These are phyloP conservation scores for Cephalotrichum gorgonifer DNA, from an alignment of 2,329 filamentous ascomycete genomes.

Conservation along the genomic window DNA sequence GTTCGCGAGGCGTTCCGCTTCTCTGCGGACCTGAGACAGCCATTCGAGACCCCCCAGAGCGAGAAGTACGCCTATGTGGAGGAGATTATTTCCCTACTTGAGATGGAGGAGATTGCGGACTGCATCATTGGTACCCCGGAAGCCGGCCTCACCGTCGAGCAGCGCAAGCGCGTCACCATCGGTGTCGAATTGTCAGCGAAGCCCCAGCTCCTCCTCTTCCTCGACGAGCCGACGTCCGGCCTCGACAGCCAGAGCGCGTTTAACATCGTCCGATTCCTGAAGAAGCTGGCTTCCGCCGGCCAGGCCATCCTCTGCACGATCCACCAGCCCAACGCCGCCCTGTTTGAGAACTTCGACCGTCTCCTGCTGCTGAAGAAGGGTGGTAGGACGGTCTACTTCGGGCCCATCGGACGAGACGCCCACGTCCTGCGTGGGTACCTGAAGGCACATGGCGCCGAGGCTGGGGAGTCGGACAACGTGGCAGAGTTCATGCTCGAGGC, in stretches of 20 bases:
- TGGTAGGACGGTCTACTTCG: constrained; percentile 77
- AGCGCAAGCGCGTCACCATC: constrained; percentile 73
- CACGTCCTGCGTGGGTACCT: constrained; percentile 57
- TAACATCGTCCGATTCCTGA: constrained; percentile 59
- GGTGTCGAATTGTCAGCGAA: constrained; percentile 83
- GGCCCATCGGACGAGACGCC: constrained; percentile 70
- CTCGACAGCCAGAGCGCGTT: constrained; percentile 61
- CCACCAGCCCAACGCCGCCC: constrained; percentile 75
- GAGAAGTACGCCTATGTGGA: constrained; percentile 53
- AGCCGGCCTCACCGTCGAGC: constrained; percentile 59
- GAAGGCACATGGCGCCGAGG: constrained; percentile 48
- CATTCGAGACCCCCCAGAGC: constrained; percentile 36
- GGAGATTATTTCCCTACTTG: constrained; percentile 47
- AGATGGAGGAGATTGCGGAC: constrained; percentile 49
- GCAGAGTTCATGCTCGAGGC: constrained; percentile 81
- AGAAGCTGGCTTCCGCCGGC: constrained; percentile 62
- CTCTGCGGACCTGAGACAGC: constrained; percentile 50
- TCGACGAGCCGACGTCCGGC: constrained; percentile 70
- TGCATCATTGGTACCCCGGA: constrained; percentile 49
- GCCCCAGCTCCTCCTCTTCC: constrained; percentile 64
- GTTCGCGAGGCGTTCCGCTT: constrained; percentile 55
- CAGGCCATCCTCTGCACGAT: constrained; percentile 88
- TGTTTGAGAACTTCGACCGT: constrained; percentile 84
- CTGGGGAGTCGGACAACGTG: constrained; percentile 44
- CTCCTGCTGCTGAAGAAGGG: constrained; percentile 69